Percentiles rank a stretch among this genome's conserved stretches.
These are phyloP conservation scores for Gnetum montanum DNA, from an alignment of 75 land plant genomes.

Conservation along the genomic window DNA sequence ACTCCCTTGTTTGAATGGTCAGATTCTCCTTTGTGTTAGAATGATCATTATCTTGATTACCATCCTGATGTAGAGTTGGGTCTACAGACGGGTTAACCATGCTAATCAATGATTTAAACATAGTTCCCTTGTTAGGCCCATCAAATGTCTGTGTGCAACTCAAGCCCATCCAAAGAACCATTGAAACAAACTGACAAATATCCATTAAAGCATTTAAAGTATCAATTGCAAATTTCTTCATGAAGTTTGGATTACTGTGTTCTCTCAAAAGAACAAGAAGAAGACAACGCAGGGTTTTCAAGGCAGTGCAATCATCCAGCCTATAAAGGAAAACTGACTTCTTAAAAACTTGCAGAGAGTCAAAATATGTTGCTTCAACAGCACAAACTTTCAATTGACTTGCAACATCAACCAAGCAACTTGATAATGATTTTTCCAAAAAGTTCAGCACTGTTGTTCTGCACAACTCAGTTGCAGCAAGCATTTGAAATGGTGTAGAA, in stretches of 20 bases:
- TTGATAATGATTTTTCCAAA: constrained; percentile 44
- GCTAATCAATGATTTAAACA: constrained; percentile 43
- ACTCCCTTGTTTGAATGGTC: background rate
- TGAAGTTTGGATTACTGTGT: constrained; percentile 8
- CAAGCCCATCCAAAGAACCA: constrained; percentile 24
- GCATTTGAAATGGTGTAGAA: constrained; percentile 6
- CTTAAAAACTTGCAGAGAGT: constrained; percentile 37
- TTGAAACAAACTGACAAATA: constrained; percentile 57
- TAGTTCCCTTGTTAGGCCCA: constrained; percentile 19
- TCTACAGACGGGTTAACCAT: constrained; percentile 34
- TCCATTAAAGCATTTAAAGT: constrained; percentile 42
- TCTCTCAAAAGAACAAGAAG: constrained; percentile 21
- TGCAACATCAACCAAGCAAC: constrained; percentile 23
- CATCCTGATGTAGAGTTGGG: constrained; percentile 5
- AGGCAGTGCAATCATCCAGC: constrained; percentile 47
- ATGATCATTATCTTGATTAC: background rate
- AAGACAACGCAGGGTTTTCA: constrained; percentile 38
- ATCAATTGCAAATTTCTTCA: constrained; percentile 18
- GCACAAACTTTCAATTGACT: constrained; percentile 10
- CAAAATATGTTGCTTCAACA: constrained; percentile 19
- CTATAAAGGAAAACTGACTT: constrained; percentile 43
- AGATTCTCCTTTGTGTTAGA: background rate
- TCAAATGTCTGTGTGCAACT: constrained; percentile 8
- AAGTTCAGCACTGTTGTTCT: constrained; percentile 9
- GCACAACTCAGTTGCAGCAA: constrained; percentile 24